phyloP scores from a whole-genome alignment of 371 early-diverging fungal species.

The Mucor irregularis region DNA sequence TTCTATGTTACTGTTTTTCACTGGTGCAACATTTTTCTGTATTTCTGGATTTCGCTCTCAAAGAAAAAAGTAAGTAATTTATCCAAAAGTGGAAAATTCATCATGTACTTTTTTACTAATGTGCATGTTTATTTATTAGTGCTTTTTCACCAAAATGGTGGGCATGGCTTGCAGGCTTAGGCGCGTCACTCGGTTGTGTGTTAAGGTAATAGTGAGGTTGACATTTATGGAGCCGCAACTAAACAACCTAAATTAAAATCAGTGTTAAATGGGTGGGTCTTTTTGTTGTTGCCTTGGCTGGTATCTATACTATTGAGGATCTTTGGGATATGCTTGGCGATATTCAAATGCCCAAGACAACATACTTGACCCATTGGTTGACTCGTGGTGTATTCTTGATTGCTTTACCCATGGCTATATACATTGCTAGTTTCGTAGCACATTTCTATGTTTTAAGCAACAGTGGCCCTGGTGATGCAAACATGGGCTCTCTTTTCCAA shows the following conservation, averaged over 20 bases:
- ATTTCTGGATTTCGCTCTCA: constrained; percentile 69
- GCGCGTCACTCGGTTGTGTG: constrained; percentile 90
- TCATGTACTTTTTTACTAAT: constrained; percentile 2
- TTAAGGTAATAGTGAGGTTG: too few relatives aligned
- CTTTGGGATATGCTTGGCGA: constrained; percentile 94
- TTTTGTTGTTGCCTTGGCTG: constrained; percentile 93
- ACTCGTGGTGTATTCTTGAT: constrained; percentile 83
- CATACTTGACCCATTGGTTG: constrained; percentile 77
- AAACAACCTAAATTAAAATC: not conserved
- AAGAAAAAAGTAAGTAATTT: constrained; percentile 52
- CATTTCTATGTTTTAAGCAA: constrained; percentile 92
- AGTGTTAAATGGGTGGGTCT: constrained; percentile 99
- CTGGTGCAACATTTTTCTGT: constrained; percentile 77
- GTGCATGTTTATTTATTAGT: constrained; percentile 29
- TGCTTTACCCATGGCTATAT: constrained; percentile 83
- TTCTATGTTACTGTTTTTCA: constrained; percentile 95
- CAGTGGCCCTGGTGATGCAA: constrained; percentile 92
- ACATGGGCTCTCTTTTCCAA: constrained; percentile 98
- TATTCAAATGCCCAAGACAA: constrained; percentile 64
- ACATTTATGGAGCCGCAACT: too few relatives aligned
- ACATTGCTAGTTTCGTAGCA: constrained; percentile 82
- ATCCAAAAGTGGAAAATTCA: too few relatives aligned
- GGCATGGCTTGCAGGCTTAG: constrained; percentile 85
- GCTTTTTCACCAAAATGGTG: constrained; percentile 87
- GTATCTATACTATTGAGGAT: constrained; percentile 92